phyloP scores from a whole-genome alignment of 2,329 filamentous ascomycete genomes.

The Sclerotinia minor region DNA sequence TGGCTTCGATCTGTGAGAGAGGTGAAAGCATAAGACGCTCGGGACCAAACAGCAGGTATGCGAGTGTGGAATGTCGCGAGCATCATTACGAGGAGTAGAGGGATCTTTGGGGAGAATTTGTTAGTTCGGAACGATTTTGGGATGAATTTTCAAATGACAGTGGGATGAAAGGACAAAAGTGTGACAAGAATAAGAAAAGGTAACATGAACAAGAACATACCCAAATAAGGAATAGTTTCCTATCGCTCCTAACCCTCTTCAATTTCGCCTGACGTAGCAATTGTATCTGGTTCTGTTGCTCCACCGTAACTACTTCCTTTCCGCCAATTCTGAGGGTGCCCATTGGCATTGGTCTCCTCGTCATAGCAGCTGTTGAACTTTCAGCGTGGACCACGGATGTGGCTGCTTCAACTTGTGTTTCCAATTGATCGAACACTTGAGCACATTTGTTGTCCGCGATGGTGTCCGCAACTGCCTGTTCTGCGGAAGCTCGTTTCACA shows the following conservation, averaged over 20 bases:
- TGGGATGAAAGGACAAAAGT: too few relatives aligned
- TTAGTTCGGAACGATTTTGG: slow-evolving; percentile 15
- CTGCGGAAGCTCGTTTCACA: slow-evolving; percentile 58
- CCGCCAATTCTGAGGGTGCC: slow-evolving; percentile 59
- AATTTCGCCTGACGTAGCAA: slow-evolving; percentile 61
- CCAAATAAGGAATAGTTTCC: slow-evolving; percentile 69
- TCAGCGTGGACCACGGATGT: slow-evolving; percentile 31
- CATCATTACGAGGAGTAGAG: slow-evolving; percentile 51
- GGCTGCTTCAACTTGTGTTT: slow-evolving; percentile 15
- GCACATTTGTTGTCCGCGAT: slow-evolving; percentile 60
- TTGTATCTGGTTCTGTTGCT: slow-evolving; percentile 64
- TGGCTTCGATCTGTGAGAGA: slow-evolving; percentile 29
- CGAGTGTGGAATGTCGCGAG: slow-evolving; percentile 53
- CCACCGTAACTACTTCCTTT: slow-evolving; percentile 63
- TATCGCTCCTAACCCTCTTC: slow-evolving; percentile 63
- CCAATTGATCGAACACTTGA: slow-evolving; percentile 51
- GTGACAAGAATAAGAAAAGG: slow-evolving; percentile 1
- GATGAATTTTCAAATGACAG: neutral
- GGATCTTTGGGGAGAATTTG: slow-evolving; percentile 46
- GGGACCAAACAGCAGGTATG: slow-evolving; percentile 49
- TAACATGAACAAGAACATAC: slow-evolving; percentile 45
- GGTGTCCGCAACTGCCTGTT: slow-evolving; percentile 57
- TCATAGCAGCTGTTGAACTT: slow-evolving; percentile 45
- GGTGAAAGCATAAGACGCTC: slow-evolving; percentile 30
- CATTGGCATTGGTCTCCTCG: slow-evolving; percentile 41